Conservation (phyloP, 495 filamentous ascomycete species). For the Hypoxylon lienhwacheense region DNA sequence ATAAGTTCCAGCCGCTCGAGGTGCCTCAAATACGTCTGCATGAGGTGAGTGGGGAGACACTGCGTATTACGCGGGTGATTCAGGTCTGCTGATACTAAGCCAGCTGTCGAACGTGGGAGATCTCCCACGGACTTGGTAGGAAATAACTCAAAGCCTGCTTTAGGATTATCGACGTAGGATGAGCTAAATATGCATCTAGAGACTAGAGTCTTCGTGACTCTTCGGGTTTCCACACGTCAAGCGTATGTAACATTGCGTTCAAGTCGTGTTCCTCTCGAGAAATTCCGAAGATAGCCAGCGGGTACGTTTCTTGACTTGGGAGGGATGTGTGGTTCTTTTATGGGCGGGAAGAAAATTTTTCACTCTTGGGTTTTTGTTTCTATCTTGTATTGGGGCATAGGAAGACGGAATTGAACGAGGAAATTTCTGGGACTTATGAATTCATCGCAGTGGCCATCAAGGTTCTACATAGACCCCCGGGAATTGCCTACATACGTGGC, state of each 20-base stretch:
- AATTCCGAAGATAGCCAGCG: background rate
- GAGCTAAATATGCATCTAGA: background rate
- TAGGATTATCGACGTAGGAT: constrained; percentile 2
- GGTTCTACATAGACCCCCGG: constrained; percentile 9
- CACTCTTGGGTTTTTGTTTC: background rate
- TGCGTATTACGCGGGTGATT: background rate
- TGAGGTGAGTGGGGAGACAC: background rate
- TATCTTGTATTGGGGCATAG: background rate
- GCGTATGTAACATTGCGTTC: constrained; percentile 1
- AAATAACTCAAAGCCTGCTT: background rate
- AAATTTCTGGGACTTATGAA: constrained; percentile 1
- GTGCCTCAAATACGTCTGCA: background rate
- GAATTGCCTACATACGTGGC: no score
- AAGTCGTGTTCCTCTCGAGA: background rate
- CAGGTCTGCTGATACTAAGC: background rate
- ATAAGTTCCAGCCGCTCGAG: background rate
- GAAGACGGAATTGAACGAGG: background rate
- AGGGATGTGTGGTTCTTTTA: background rate
- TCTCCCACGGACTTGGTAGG: background rate
- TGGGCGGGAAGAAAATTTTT: background rate
- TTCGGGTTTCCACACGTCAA: background rate
- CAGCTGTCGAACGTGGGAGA: background rate
- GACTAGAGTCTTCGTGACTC: background rate
- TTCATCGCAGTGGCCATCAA: constrained; percentile 6
- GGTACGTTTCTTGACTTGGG: background rate